These are phyloP conservation scores for Eucalyptus leucophloia DNA, from an alignment of 345 rosid genomes.

Conservation along the genomic window DNA sequence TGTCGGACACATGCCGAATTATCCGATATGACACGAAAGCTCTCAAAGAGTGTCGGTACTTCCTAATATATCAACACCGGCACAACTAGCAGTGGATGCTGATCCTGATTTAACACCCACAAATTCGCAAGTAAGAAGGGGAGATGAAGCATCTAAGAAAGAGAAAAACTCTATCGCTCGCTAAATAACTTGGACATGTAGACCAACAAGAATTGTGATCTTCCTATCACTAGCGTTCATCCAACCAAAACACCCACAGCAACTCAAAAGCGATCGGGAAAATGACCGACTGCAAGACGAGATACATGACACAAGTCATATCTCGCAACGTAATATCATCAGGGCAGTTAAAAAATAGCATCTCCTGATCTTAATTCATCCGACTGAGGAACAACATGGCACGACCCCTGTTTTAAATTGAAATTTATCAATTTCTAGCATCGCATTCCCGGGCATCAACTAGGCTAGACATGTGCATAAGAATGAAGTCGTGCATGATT, in stretches of 20 bases:
- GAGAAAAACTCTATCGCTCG: background rate
- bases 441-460: background rate
- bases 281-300: background rate
- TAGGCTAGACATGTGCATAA: background rate
- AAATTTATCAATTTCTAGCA: too few species aligned
- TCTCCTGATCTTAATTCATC: background rate
- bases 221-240: background rate
- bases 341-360: background rate
- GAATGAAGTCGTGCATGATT: background rate
- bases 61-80: background rate
- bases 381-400: background rate
- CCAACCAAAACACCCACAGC: background rate
- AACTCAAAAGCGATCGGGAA: background rate
- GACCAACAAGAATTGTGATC: background rate
- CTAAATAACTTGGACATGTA: background rate
- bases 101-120: background rate
- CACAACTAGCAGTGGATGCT: background rate
- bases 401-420: too few species aligned
- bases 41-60: too few species aligned
- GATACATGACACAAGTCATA: background rate
- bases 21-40: rapidly evolving
- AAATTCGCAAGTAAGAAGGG: background rate
- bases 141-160: background rate
- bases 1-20: too few species aligned
- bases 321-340: background rate